Evolutionary conservation across 768 basidiomycete species (phyloP).

Genomic region (Gymnopilus junonius): DNA sequence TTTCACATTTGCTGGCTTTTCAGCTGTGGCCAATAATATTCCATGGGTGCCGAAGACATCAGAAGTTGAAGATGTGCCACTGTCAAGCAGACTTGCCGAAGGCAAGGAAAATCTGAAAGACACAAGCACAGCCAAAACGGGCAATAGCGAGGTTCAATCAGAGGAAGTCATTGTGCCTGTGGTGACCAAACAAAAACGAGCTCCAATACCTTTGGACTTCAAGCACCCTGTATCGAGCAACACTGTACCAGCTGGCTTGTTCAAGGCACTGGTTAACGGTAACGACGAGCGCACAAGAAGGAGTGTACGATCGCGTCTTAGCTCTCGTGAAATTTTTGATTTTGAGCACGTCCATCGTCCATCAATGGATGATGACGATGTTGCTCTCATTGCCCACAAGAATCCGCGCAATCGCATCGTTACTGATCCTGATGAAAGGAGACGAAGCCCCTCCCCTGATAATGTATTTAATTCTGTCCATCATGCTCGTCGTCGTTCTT

Average conservation of each 20-base stretch:
- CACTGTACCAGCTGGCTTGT: constrained; percentile 84
- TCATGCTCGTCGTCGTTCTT: constrained; percentile 57
- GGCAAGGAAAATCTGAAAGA: constrained; percentile 29
- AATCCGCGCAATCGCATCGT: constrained; percentile 51
- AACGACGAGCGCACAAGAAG: constrained; percentile 72
- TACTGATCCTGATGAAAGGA: constrained; percentile 54
- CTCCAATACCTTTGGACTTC: constrained; percentile 82
- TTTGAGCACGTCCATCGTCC: constrained; percentile 70
- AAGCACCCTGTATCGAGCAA: constrained; percentile 57
- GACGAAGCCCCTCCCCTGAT: constrained; percentile 24
- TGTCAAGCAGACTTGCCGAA: not conserved
- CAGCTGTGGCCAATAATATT: constrained; percentile 40
- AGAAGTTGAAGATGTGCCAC: constrained; percentile 2
- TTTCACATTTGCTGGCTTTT: constrained; percentile 73
- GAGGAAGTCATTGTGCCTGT: constrained; percentile 28
- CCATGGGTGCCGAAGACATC: constrained; percentile 25
- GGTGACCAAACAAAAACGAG: constrained; percentile 53
- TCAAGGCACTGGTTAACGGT: constrained; percentile 72
- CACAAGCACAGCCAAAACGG: constrained; percentile 40
- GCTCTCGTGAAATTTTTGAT: constrained; percentile 76
- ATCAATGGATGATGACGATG: constrained; percentile 77
- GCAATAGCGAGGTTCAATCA: constrained; percentile 26
- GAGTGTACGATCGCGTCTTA: constrained; percentile 74
- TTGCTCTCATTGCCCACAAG: constrained; percentile 70
- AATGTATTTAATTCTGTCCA: constrained; percentile 40